phyloP scores from a whole-genome alignment of 2,329 filamentous ascomycete species.

The Aureobasidium sp. region DNA sequence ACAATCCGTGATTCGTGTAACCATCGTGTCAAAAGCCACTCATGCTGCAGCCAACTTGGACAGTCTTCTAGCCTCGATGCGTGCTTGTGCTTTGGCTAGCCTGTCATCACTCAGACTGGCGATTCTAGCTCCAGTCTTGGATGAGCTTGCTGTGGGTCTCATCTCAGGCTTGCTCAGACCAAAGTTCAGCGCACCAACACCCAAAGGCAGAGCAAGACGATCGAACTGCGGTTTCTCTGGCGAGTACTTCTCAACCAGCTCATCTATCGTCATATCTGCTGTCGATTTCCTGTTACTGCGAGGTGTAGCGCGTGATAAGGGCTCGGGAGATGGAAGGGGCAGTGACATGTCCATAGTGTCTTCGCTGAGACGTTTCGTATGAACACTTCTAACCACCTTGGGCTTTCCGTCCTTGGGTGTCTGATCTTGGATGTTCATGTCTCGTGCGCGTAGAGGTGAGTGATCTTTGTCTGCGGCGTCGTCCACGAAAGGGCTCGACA shows the following conservation, averaged over 20 bases:
- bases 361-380: neutral
- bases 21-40: neutral
- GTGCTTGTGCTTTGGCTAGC: neutral
- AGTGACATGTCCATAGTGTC: constrained; percentile 7
- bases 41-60: neutral
- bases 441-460: constrained; percentile 6
- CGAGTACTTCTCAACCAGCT: constrained; percentile 12
- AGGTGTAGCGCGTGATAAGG: neutral
- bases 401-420: neutral
- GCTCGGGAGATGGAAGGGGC: constrained; percentile 6
- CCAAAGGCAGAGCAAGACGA: constrained; percentile 12
- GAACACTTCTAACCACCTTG: neutral
- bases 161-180: neutral
- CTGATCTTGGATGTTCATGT: constrained; percentile 6
- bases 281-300: neutral
- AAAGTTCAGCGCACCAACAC: constrained; percentile 3
- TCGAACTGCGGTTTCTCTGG: constrained; percentile 11
- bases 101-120: constrained; percentile 2
- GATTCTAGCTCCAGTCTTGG: constrained; percentile 1
- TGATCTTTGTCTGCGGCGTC: neutral
- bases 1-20: neutral
- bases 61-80: constrained; percentile 6
- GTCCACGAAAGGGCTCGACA: constrained; percentile 11
- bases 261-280: constrained; percentile 6
- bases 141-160: neutral